A percentile compares a stretch with the other conserved stretches of the same genome.
Conservation (phyloP, 1,139 yeast species). For the Hyphopichia pseudoburtonii region DNA sequence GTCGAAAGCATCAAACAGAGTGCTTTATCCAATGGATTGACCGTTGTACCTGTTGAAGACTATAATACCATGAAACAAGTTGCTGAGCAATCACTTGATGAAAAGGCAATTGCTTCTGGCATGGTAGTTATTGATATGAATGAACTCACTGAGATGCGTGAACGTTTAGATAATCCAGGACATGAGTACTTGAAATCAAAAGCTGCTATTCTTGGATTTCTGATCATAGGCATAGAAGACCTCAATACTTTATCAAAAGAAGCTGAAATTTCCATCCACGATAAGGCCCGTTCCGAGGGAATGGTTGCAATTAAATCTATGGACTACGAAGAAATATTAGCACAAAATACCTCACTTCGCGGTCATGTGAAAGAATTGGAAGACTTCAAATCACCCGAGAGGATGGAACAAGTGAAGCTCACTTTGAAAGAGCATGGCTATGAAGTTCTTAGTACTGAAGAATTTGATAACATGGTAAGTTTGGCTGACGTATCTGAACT, state of each 20-base stretch:
- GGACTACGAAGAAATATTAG: conserved; percentile 2
- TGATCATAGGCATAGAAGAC: conserved; percentile 4
- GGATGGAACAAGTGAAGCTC: conserved; percentile 3
- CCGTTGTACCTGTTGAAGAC: conserved; percentile 28
- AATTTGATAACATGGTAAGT: conserved; percentile 4
- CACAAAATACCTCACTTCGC: neutral
- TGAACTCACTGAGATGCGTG: conserved; percentile 15
- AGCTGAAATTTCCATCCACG: conserved; percentile 3
- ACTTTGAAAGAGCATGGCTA: conserved; percentile 5
- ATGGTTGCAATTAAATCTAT: conserved; percentile 8
- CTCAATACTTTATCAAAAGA: conserved; percentile 6
- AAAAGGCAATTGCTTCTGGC: conserved; percentile 29
- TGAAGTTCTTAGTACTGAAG: conserved; percentile 7
- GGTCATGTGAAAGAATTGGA: conserved; percentile 1
- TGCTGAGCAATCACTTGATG: conserved; percentile 16
- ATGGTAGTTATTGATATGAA: conserved; percentile 28
- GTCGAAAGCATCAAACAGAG: conserved; percentile 26
- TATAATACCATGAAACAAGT: conserved; percentile 17
- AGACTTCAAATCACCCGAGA: conserved; percentile 1
- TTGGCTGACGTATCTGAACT: conserved; percentile 3
- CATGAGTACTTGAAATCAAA: conserved; percentile 2
- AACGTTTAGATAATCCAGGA: neutral
- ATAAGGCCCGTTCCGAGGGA: conserved; percentile 10
- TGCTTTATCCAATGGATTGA: conserved; percentile 31
- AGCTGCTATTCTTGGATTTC: conserved; percentile 15